These are phyloP conservation scores for Candida pini DNA, from an alignment of 805 yeast genomes.

Conservation along the genomic window DNA sequence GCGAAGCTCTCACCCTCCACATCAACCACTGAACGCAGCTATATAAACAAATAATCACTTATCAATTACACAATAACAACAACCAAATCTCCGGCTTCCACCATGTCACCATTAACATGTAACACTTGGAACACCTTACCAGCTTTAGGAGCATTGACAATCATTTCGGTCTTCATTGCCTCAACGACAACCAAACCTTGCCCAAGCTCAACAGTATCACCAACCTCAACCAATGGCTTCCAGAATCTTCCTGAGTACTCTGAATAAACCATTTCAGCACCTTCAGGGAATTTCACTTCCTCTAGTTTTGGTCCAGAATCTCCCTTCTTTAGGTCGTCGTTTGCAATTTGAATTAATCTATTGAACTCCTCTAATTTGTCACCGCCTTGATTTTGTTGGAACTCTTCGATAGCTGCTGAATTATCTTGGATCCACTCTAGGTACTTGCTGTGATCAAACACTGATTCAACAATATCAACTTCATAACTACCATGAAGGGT, in stretches of 20 bases:
- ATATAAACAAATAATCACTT: background rate
- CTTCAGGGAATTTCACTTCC: constrained; percentile 61
- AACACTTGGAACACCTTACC: constrained; percentile 71
- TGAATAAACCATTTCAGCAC: constrained; percentile 80
- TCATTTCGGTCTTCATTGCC: constrained; percentile 99
- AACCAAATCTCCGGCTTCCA: constrained; percentile 93
- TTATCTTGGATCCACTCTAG: constrained; percentile 72
- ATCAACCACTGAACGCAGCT: no score
- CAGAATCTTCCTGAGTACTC: constrained; percentile 97
- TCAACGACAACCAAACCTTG: constrained; percentile 86
- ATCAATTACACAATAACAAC: constrained; percentile 61
- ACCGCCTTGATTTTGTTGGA: constrained; percentile 64
- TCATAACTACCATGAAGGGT: constrained; percentile 75
- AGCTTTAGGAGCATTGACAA: constrained; percentile 60
- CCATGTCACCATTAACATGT: constrained; percentile 91
- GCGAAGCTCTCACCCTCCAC: no score
- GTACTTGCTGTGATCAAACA: constrained; percentile 79
- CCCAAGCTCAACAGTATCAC: constrained; percentile 66
- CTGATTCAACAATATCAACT: constrained; percentile 68
- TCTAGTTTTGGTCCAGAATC: constrained; percentile 42
- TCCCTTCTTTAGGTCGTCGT: constrained; percentile 59
- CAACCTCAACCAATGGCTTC: constrained; percentile 81
- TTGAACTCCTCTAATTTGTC: constrained; percentile 85
- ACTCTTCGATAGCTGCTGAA: constrained; percentile 63
- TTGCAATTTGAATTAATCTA: constrained; percentile 71